Evolutionary conservation across 78 protist species (phyloP), one percentile per base, ranked within the genome.

Genomic region (Corallochytrium limacisporum): DNA sequence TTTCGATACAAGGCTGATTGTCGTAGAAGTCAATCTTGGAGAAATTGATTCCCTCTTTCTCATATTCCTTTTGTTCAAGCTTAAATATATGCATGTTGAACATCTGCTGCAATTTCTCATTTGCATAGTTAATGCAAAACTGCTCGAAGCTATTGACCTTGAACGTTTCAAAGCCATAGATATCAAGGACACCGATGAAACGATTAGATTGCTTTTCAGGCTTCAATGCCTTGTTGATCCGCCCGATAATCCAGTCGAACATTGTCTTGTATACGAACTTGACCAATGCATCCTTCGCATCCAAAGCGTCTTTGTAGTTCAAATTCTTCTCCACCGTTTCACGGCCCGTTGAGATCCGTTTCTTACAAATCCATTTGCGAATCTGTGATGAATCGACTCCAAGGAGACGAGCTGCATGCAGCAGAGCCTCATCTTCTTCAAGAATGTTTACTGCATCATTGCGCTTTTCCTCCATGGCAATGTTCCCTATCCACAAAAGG

Each of bases 101-200:
- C 13, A 65, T 61, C 61, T 62, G 74, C 42, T 75, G 81, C 43
- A 75, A 55, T 28, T 65, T 75, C 33, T 75, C 81, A 62, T 75
- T 75, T 37, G 74, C 81, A 53, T 60, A 75, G 44, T 75, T 75
- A 55, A 88, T 88, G 72, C 93, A 88, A 1, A 88, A 55, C 72
- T 88, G 93, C 48, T 88, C 93, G 42, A 88, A 88, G 13, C 62
- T 42, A 69, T 72, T 73, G 51, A 8, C 12, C 38, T 61, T 20
- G 50, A 62, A 62, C 43, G 5, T 46, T 62, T 89, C 94, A 31
- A 87, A 86, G 28, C 90, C 93, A 55, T 59, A 85, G 42, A 87
- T 84, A 75, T 87, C 92, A 24, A 87, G 75, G 26, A 87, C 65
- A 13, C 86, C 81, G 47, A 81, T 50, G 54, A 59, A 61, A 15